These are phyloP conservation scores for Dillenia turbinata DNA, from an alignment of 164 flowering plant genomes.

Conservation along the genomic window DNA sequence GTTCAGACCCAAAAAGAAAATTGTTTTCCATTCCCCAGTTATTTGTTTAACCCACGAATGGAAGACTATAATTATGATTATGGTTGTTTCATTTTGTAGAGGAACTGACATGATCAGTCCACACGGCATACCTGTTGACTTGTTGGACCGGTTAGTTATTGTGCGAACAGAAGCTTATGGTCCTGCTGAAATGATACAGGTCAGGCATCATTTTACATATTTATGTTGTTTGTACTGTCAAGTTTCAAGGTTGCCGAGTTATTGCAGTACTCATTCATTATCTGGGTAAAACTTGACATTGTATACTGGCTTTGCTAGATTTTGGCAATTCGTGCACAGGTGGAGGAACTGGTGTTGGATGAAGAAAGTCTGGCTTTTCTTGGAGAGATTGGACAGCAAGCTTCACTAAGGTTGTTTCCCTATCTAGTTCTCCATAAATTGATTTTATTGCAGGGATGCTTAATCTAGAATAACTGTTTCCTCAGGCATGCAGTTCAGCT, in stretches of 20 bases:
- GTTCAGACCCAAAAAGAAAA: too few species aligned
- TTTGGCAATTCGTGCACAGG: constrained; percentile 86
- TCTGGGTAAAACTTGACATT: not conserved
- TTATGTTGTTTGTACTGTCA: not conserved
- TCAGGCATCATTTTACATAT: constrained; percentile 9
- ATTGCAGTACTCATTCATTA: not conserved
- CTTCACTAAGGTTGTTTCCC: constrained; percentile 70
- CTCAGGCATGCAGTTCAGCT: constrained; percentile 92
- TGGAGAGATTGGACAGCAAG: constrained; percentile 79
- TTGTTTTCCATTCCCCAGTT: too few species aligned
- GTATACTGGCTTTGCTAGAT: constrained; percentile 44
- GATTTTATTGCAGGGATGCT: not conserved
- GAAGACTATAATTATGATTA: constrained; percentile 3
- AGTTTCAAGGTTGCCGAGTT: not conserved
- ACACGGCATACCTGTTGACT: constrained; percentile 96
- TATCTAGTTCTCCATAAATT: not conserved
- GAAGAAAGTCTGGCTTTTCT: constrained; percentile 87
- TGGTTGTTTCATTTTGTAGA: constrained; percentile 34
- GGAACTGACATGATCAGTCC: constrained; percentile 95
- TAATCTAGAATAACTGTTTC: not conserved
- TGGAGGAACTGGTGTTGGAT: constrained; percentile 76
- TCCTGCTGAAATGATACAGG: constrained; percentile 97
- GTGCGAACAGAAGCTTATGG: constrained; percentile 80
- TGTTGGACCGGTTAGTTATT: constrained; percentile 84
- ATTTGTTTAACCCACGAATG: not conserved